phyloP scores from a whole-genome alignment of 140 eudicot species.

The Flaveria floridana region DNA sequence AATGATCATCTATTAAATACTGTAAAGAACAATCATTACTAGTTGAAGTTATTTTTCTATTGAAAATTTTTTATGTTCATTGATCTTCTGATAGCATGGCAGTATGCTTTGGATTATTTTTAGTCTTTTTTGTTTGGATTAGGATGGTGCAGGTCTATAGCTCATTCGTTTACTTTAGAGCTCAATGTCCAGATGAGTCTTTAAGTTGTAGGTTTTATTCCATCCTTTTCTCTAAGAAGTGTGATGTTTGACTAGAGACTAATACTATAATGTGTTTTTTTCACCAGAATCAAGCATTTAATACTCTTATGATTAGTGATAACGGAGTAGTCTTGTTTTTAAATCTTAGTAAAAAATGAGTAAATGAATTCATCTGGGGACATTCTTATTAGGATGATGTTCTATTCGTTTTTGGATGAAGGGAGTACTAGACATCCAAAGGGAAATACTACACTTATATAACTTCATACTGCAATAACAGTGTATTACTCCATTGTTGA shows the following conservation, averaged over 20 bases:
- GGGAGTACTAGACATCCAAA: not conserved
- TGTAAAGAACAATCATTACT: too few species aligned
- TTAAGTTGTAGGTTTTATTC: not conserved
- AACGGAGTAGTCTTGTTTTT: not conserved
- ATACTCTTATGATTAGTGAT: not conserved
- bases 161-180: not conserved
- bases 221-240: not conserved
- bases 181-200: not conserved
- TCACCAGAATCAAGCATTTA: not conserved
- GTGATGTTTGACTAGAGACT: not conserved
- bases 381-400: not conserved
- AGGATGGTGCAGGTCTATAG: not conserved
- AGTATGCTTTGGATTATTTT: not conserved
- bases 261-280: not conserved
- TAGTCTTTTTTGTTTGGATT: not conserved
- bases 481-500: not conserved
- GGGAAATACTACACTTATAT: not conserved
- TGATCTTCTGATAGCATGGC: not conserved
- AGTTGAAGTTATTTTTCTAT: too few species aligned
- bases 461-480: not conserved
- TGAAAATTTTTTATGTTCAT: not conserved
- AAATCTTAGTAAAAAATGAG: not conserved
- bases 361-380: not conserved
- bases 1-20: too few species aligned
- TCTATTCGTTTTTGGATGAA: not conserved